Conservation (phyloP, 2,329 filamentous ascomycete species). For the Colletotrichum coccodes region DNA sequence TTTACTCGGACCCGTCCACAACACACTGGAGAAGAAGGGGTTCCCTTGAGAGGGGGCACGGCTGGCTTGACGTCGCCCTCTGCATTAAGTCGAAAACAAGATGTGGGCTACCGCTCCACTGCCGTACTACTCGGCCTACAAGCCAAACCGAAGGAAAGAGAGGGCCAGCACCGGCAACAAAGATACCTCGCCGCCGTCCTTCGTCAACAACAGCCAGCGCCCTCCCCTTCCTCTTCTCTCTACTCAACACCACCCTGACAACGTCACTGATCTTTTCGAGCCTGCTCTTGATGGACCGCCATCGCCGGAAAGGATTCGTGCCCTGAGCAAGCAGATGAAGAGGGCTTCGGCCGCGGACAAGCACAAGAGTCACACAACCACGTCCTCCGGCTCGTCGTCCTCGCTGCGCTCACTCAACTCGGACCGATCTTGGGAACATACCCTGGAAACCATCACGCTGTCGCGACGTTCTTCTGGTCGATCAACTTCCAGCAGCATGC, state of each 20-base stretch:
- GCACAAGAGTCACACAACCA: conserved; percentile 57
- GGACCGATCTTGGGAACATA: conserved; percentile 61
- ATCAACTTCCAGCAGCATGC: conserved; percentile 63
- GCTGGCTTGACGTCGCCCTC: conserved; percentile 33
- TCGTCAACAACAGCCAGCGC: background rate
- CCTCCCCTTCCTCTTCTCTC: conserved; percentile 18
- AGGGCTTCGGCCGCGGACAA: conserved; percentile 59
- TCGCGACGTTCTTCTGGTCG: conserved; percentile 67
- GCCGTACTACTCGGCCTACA: conserved; percentile 37
- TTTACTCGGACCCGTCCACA: conserved; percentile 1
- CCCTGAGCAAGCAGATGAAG: conserved; percentile 68
- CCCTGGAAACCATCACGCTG: conserved; percentile 58
- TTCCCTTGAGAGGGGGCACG: conserved; percentile 31
- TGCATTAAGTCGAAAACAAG: conserved; percentile 33
- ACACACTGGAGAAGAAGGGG: conserved; percentile 28
- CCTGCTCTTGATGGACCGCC: conserved; percentile 70
- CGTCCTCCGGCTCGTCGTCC: conserved; percentile 67
- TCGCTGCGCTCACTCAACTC: conserved; percentile 55
- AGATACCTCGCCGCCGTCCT: conserved; percentile 27
- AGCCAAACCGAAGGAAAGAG: conserved; percentile 19
- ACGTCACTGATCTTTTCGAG: conserved; percentile 59
- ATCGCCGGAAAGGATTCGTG: conserved; percentile 68
- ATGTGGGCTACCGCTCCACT: conserved; percentile 35
- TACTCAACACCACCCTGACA: conserved; percentile 24
- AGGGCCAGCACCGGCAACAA: conserved; percentile 28